Evolutionary conservation across 1,139 yeast species (phyloP).

Genomic region (Debaryomycetaceae sp.): DNA sequence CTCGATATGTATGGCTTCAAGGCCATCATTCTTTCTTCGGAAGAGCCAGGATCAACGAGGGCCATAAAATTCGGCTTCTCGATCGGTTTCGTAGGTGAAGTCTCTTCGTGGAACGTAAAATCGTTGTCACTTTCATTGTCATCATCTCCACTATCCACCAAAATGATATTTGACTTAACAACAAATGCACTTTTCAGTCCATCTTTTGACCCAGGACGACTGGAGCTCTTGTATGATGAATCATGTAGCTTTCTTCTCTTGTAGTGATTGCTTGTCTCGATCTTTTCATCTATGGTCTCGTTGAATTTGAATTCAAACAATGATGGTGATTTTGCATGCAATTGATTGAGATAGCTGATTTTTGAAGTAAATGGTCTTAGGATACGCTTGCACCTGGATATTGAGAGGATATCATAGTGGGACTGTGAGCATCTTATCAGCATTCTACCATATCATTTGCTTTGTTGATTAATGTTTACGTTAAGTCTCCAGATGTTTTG

Average conservation of each 20-base stretch:
- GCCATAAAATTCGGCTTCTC: neutral
- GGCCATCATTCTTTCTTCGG: slow-evolving; percentile 23
- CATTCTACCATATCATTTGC: neutral
- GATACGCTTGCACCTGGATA: slow-evolving; percentile 29
- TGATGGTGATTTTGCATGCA: slow-evolving; percentile 21
- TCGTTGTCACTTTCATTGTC: slow-evolving; percentile 2
- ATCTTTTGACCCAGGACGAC: neutral
- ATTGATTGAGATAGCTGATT: slow-evolving; percentile 31
- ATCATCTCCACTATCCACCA: neutral
- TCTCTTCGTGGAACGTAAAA: slow-evolving; percentile 1
- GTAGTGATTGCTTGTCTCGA: neutral
- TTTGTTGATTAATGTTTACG: neutral
- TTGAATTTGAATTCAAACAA: slow-evolving; percentile 12
- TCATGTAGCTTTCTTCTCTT: neutral
- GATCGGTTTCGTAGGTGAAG: slow-evolving; percentile 1
- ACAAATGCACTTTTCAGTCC: neutral
- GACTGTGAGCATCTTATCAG: slow-evolving; percentile 1
- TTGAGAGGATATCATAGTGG: slow-evolving; percentile 2
- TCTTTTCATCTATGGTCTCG: neutral
- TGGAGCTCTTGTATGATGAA: neutral
- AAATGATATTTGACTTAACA: neutral
- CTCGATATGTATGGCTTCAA: slow-evolving; percentile 22
- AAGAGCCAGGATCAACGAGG: slow-evolving; percentile 17
- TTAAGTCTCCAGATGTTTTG: neutral
- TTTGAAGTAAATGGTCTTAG: slow-evolving; percentile 37